These are phyloP conservation scores for Moniliophthora roreri DNA, from an alignment of 1,284 basidiomycete genomes.

Conservation along the genomic window DNA sequence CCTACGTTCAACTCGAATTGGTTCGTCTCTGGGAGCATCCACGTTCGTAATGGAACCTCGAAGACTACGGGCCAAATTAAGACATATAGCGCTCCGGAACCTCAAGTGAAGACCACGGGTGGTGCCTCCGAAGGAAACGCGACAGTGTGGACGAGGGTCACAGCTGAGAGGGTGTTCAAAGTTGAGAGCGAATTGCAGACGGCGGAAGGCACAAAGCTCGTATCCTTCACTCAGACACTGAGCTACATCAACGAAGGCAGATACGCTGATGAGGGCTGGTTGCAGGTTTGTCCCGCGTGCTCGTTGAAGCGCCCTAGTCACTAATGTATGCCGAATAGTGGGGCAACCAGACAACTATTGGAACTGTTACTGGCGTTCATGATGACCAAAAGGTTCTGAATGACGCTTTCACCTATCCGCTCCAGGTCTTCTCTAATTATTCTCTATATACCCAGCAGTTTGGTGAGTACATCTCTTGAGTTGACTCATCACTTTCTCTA, in stretches of 20 bases:
- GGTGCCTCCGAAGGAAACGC: slow-evolving; percentile 28
- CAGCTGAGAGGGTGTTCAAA: slow-evolving; percentile 37
- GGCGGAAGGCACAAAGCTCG: slow-evolving; percentile 43
- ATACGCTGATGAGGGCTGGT: slow-evolving; percentile 41
- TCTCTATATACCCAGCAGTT: slow-evolving; percentile 29
- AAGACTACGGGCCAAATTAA: slow-evolving; percentile 38
- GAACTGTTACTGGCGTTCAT: slow-evolving; percentile 33
- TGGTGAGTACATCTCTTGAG: slow-evolving; percentile 32
- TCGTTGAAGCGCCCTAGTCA: background rate
- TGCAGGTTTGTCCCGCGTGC: slow-evolving; percentile 36
- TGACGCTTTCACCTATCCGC: slow-evolving; percentile 38
- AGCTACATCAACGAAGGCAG: slow-evolving; percentile 44
- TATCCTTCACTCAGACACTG: slow-evolving; percentile 46
- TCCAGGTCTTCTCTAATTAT: slow-evolving; percentile 37
- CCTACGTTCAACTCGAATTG: slow-evolving; percentile 42
- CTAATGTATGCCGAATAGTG: slow-evolving; percentile 23
- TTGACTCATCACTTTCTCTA: background rate
- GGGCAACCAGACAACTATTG: slow-evolving; percentile 33
- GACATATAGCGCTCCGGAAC: slow-evolving; percentile 27
- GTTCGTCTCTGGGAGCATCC: slow-evolving; percentile 44
- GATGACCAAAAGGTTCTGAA: slow-evolving; percentile 28
- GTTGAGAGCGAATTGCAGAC: slow-evolving; percentile 49
- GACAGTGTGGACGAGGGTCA: slow-evolving; percentile 45
- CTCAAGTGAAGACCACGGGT: slow-evolving; percentile 28
- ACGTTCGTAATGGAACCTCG: slow-evolving; percentile 31